These are phyloP conservation scores for Penicillium sp. DNA, from an alignment of 2,329 filamentous ascomycete species.

Conservation along the genomic window DNA sequence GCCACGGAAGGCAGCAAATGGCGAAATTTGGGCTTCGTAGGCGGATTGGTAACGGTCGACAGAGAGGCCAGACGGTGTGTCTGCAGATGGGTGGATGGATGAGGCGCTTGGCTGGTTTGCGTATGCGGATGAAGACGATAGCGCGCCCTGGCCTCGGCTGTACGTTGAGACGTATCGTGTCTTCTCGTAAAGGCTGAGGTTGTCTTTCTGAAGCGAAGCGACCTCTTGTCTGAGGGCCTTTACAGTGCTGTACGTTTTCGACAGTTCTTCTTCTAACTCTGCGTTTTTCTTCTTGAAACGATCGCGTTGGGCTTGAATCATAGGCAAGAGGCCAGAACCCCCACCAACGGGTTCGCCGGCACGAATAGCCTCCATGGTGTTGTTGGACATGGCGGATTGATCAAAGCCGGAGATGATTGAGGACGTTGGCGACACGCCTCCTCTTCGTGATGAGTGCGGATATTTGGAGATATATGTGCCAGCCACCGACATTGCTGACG, in stretches of 20 bases:
- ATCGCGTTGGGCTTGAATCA: constrained; percentile 97
- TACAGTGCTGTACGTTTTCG: constrained; percentile 79
- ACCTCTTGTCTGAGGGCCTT: constrained; percentile 89
- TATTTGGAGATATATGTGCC: constrained; percentile 87
- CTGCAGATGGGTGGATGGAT: constrained; percentile 65
- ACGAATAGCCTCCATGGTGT: constrained; percentile 63
- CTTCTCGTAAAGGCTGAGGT: constrained; percentile 95
- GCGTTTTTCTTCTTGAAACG: constrained; percentile 96
- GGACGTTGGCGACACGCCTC: constrained; percentile 83
- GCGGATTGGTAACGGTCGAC: constrained; percentile 87
- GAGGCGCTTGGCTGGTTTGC: constrained; percentile 76
- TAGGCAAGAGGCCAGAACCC: constrained; percentile 88
- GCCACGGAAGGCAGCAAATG: constrained; percentile 94
- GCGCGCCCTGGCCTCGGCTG: constrained; percentile 69
- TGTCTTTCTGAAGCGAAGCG: constrained; percentile 91
- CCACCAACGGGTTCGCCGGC: constrained; percentile 72
- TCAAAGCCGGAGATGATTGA: constrained; percentile 99
- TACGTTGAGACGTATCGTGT: constrained; percentile 95
- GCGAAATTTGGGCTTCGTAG: constrained; percentile 94
- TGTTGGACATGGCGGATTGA: constrained; percentile 59
- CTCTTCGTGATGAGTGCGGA: constrained; percentile 72
- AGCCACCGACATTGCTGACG: constrained; percentile 86
- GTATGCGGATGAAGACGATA: constrained; percentile 65
- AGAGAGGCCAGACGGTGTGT: constrained; percentile 66
- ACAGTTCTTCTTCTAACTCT: constrained; percentile 87